phyloP scores from a whole-genome alignment of 805 yeast species.

The Tetrapisispora nanseiensis region DNA sequence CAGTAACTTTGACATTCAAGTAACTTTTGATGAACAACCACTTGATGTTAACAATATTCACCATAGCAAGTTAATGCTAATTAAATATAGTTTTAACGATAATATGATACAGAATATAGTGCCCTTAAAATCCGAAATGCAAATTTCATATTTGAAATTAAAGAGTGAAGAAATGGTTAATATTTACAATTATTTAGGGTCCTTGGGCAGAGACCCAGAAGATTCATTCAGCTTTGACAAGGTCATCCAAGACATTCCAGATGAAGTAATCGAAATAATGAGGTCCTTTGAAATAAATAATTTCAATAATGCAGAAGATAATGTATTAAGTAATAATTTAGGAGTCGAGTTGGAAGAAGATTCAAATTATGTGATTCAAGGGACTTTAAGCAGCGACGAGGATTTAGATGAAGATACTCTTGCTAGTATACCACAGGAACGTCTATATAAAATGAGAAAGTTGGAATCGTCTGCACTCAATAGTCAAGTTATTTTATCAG shows the following conservation, averaged over 20 bases:
- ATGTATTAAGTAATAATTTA: not conserved
- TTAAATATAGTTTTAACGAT: not conserved
- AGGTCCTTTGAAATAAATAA: not conserved
- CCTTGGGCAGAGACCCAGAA: not conserved
- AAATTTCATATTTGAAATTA: not conserved
- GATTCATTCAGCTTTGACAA: not conserved
- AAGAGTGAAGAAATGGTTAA: not conserved
- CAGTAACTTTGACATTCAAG: not conserved
- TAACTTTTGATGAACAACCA: constrained; percentile 1
- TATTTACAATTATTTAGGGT: not conserved
- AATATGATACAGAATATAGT: not conserved
- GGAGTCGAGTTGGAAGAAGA: not conserved
- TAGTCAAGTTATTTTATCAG: not conserved
- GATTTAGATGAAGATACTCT: not conserved
- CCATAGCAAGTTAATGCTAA: not conserved
- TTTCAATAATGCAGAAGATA: not conserved
- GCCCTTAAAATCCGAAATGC: not conserved
- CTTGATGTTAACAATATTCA: not conserved
- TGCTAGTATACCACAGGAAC: not conserved
- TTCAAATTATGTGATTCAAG: not conserved
- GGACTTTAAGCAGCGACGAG: not conserved
- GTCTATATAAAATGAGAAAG: not conserved
- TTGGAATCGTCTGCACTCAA: too few species aligned
- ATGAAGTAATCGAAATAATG: not conserved
- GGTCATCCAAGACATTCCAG: not conserved